phyloP scores from a whole-genome alignment of 2,329 filamentous ascomycete species.

The Verticillium tricorpus region DNA sequence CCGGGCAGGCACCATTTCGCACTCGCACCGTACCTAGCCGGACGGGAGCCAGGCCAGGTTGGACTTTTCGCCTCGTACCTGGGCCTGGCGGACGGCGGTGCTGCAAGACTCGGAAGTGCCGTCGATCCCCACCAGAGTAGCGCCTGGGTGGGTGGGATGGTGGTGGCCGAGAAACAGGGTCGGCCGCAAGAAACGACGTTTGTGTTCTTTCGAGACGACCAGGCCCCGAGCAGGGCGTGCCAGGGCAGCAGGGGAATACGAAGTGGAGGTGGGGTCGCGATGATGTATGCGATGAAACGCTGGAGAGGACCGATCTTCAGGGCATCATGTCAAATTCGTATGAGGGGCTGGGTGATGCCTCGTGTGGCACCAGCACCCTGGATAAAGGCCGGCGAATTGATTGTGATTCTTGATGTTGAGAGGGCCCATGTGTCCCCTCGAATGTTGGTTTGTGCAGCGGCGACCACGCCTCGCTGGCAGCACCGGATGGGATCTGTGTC shows the following conservation, averaged over 20 bases:
- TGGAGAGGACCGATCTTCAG: not conserved
- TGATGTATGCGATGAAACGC: conserved; percentile 11
- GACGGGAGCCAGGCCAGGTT: not conserved
- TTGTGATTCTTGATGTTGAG: not conserved
- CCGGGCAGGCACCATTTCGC: not conserved
- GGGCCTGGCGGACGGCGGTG: conserved; percentile 1
- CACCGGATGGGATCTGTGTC: not conserved
- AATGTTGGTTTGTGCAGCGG: not conserved
- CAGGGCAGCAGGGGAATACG: conserved; percentile 11
- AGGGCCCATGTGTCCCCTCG: not conserved
- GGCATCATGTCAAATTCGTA: not conserved
- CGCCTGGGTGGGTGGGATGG: not conserved
- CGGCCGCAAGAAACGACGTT: not conserved
- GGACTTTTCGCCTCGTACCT: conserved; percentile 9
- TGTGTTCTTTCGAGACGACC: not conserved
- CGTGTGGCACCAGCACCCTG: not conserved
- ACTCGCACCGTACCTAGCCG: not conserved
- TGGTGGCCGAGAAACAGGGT: conserved; percentile 9
- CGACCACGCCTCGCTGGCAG: not conserved
- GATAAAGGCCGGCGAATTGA: not conserved
- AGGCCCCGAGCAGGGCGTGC: conserved; percentile 1
- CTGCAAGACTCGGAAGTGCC: conserved; percentile 7
- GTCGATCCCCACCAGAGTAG: conserved; percentile 12
- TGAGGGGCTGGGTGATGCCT: not conserved
- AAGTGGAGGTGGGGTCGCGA: conserved; percentile 9